These are phyloP conservation scores for Seiridium cupressi DNA, from an alignment of 2,329 filamentous ascomycete genomes.

Conservation along the genomic window DNA sequence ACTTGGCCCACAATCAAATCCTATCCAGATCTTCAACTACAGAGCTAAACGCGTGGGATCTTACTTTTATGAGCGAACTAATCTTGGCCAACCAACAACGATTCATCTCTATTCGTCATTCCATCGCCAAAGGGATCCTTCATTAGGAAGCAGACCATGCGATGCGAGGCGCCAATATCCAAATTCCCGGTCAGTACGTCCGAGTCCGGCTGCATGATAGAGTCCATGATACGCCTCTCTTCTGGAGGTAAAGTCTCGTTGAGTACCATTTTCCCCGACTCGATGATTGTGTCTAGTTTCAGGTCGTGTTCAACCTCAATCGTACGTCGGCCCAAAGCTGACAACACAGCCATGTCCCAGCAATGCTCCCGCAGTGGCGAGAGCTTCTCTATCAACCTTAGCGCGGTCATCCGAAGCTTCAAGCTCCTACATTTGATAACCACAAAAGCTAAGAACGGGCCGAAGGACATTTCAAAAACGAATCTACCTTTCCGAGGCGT, in stretches of 20 bases:
- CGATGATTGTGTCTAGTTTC: not conserved
- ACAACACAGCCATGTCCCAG: constrained; percentile 11
- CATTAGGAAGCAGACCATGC: not conserved
- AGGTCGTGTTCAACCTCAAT: not conserved
- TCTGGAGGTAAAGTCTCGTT: not conserved
- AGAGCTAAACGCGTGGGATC: not conserved
- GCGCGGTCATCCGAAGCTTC: constrained; percentile 12
- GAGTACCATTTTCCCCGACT: not conserved
- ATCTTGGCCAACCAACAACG: not conserved
- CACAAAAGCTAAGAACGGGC: constrained; percentile 16
- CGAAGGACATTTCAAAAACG: constrained; percentile 15
- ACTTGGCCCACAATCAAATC: no score
- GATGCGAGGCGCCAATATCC: not conserved
- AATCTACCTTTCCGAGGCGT: constrained; percentile 1
- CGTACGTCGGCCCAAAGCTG: not conserved
- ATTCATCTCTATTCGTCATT: not conserved
- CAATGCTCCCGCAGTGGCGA: constrained; percentile 10
- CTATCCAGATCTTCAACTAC: no score
- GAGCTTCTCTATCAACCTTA: constrained; percentile 7
- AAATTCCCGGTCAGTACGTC: not conserved
- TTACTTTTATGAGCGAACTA: not conserved
- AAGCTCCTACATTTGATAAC: constrained; percentile 17
- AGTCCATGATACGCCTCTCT: not conserved
- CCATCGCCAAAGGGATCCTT: not conserved
- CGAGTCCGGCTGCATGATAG: not conserved